Evolutionary conservation across 2,329 filamentous ascomycete genomes (phyloP).

Genomic region (Fusarium stilboides): DNA sequence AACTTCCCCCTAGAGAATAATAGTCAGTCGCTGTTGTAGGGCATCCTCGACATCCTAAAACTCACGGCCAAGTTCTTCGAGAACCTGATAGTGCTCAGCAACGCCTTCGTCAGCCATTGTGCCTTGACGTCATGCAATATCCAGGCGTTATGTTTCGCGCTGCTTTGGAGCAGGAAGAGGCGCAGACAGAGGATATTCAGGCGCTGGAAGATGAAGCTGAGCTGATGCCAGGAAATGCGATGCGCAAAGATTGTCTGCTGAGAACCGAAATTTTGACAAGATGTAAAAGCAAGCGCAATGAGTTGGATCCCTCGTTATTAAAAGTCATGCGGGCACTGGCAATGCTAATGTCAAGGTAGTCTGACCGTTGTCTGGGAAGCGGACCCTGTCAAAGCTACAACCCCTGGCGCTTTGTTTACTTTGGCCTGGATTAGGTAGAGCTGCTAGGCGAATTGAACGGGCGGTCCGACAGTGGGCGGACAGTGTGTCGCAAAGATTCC

Average conservation of each 20-base stretch:
- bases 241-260: conserved; percentile 13
- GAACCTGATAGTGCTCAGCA: conserved; percentile 90
- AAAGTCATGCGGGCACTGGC: conserved; percentile 36
- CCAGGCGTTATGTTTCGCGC: conserved; percentile 25
- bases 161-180: not conserved
- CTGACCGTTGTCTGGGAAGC: conserved; percentile 57
- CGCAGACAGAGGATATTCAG: conserved; percentile 17
- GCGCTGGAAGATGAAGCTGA: conserved; percentile 14
- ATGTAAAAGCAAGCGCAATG: conserved; percentile 8
- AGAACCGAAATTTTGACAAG: conserved; percentile 17
- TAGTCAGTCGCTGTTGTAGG: conserved; percentile 21
- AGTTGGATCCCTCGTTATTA: conserved; percentile 40
- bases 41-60: conserved; percentile 46
- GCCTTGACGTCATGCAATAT: conserved; percentile 49
- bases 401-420: conserved; percentile 58
- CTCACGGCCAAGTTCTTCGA: conserved; percentile 96
- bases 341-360: conserved; percentile 32
- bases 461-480: conserved; percentile 17
- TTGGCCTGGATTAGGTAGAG: conserved; percentile 56
- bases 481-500: conserved; percentile 22
- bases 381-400: conserved; percentile 48
- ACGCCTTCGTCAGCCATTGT: conserved; percentile 75
- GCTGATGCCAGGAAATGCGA: conserved; percentile 7
- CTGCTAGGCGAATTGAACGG: conserved; percentile 45
- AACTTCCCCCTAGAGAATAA: conserved; percentile 83